Evolutionary conservation across 208 protist species (phyloP), one percentile per base, ranked within the genome.

Genomic region (Novymonas esmeraldas): DNA sequence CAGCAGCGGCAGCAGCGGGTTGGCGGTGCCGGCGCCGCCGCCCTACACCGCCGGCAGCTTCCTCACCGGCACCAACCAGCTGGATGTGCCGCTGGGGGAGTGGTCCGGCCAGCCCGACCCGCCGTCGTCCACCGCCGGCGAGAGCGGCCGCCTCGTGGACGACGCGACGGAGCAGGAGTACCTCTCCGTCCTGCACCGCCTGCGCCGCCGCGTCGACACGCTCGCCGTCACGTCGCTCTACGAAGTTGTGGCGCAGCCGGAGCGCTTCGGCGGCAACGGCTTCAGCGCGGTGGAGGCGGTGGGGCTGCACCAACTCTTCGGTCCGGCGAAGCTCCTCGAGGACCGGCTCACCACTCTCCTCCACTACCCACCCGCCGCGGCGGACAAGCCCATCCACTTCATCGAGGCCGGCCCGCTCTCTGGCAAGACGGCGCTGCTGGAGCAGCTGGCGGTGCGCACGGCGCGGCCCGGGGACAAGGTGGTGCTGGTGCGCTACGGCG

Each of bases 351-450:
- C 63, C 20, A 84, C 84, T 24, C 70, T 84, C 11, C 70, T 95
- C 60, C 84, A 85, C 73, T 87, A 83, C 48, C 81, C 70, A 20
- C 66, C 78, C 11, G 70, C 82, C 1, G 66, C 85, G 16, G 54
- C 73, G 18, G 76, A 85, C 20, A 92, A 87, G 63, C 84, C 84
- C 3, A 64, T 95, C 11, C 85, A 95, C 70, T 90, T 91, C 50
- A 67, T 95, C 31, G 86, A 92, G 70, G 85, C 89, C 2, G 84
- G 85, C 3, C 67, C 75, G 34, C 74, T 83, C 48, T 83, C 79
- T 20, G 89, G 89, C 10, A 95, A 95, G 65, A 90, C 86, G 9
- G 85, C 89, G 24, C 41, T 95, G 36, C 76, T 95, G 28, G 76
- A 89, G 64, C 79, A 86, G 31, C 82, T 95, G 20, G 70, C 71